Evolutionary conservation across 164 flowering plant genomes (phyloP).

Genomic region (Nymphaea thermarum): DNA sequence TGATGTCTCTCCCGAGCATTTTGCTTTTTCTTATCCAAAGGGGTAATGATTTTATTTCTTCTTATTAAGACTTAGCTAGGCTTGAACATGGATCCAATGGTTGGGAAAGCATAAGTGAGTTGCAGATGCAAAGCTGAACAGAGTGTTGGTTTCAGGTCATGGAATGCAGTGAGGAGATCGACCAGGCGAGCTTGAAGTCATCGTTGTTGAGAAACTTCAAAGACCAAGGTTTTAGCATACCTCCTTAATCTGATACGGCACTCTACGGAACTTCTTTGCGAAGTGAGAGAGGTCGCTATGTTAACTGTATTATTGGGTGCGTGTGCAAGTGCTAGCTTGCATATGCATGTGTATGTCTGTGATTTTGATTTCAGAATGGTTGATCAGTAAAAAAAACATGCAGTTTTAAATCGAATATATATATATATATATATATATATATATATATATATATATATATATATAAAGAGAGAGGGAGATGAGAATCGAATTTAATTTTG

Average conservation of each 20-base stretch:
- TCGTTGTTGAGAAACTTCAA: conserved; percentile 51
- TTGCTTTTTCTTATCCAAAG: not conserved
- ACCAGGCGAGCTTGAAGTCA: conserved; percentile 43
- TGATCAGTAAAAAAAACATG: too few relatives aligned
- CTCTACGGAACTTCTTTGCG: too few relatives aligned
- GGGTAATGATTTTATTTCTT: not conserved
- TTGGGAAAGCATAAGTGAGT: too few relatives aligned
- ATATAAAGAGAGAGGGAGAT: too few relatives aligned
- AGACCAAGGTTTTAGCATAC: conserved; percentile 42
- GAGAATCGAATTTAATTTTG: too few relatives aligned
- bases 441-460: too few relatives aligned
- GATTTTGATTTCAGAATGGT: not conserved
- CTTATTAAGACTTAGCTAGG: not conserved
- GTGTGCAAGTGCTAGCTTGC: not conserved
- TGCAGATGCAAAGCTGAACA: too few relatives aligned
- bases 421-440: too few relatives aligned
- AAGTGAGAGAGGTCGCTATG: too few relatives aligned
- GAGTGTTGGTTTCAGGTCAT: conserved; percentile 27
- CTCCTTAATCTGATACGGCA: not conserved
- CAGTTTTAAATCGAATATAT: too few relatives aligned
- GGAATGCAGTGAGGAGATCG: conserved; percentile 29
- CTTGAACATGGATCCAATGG: not conserved
- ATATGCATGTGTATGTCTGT: not conserved
- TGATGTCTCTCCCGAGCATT: not conserved
- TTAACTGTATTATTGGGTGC: not conserved